Base-by-base conservation (phyloP, 108 stramenopile genomes). In the Cylindrotheca closterium region DNA sequence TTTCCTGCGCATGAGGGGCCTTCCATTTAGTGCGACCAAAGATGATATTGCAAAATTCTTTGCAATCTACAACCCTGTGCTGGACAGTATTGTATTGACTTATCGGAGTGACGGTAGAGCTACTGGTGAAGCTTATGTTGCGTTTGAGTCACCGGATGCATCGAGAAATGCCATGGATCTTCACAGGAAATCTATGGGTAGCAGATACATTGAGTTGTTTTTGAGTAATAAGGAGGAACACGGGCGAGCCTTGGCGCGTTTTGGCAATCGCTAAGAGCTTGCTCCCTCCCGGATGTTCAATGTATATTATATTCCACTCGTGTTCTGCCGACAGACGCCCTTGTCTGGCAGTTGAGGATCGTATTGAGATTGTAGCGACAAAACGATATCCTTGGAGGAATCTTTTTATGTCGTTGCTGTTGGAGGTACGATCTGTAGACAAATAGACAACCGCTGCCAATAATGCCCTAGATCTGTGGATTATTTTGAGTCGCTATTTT, bases 141-240 rank as follows among this genome's bases (percentile, higher is more conserved):
- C 82, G 25, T 95, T 97, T 70, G 71, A 75, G 42, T 75, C 84
- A 50, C 77, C 85, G 12, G 86, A 86, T n/a, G 91, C 91, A 30
- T 83, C 95, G 2, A 84, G 89, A 74, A 76, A 59, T 23, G 93
- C 89, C 18, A 94, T 92, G 93, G 75, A 76, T 31, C 72, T 90
- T 55, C 89, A 93, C 63, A 80, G 93, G 24, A 90, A 88, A 69
- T 89, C 79, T 30, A 88, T 96, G 77, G 96, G 96, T 21, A 85
- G 79, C 58, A 83, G 96, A 17, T 96, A 97, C 80, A 89, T 97
- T 46, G 97, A 97, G 77, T 82, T 97, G 51, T 97, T 97, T 78
- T 84, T 92, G 29, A 95, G 93, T 69, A 92, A 94, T 75, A 92
- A 91, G 64, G 96, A 98, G 30, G 96, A 96, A 75, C 85, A 92